A percentile compares a stretch with the other conserved stretches of the same genome.
Evolutionary conservation across 2,329 filamentous ascomycete species (phyloP).

Genomic region (Epichloe coenophiala): DNA sequence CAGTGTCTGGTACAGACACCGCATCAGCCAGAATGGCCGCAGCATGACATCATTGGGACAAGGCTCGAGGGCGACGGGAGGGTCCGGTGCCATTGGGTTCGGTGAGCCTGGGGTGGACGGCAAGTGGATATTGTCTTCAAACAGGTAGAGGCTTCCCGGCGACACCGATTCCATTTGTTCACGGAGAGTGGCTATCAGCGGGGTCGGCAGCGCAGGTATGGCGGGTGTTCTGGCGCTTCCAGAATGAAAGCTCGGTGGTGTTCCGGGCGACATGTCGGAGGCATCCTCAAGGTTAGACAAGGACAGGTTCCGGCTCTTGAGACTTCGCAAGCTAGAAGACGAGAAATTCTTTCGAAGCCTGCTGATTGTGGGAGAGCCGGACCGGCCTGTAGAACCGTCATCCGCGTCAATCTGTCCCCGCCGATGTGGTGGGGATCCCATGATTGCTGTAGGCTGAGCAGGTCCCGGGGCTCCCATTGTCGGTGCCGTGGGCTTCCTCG

Average conservation of each 20-base stretch:
- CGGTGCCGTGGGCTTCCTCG: conserved; percentile 1
- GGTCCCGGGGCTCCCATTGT: conserved; percentile 3
- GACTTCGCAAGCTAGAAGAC: conserved; percentile 54
- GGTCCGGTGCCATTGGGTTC: conserved; percentile 45
- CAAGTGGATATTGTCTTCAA: conserved; percentile 71
- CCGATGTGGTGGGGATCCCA: conserved; percentile 20
- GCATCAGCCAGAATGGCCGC: conserved; percentile 97
- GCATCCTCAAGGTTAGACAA: conserved; percentile 45
- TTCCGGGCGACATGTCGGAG: conserved; percentile 57
- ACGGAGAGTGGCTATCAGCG: conserved; percentile 48
- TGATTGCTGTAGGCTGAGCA: conserved; percentile 5
- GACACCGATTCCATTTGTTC: conserved; percentile 43
- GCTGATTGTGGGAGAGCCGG: conserved; percentile 38
- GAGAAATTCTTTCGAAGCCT: conserved; percentile 54
- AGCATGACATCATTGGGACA: conserved; percentile 81
- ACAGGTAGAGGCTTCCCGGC: conserved; percentile 62
- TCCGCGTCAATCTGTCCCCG: conserved; percentile 21
- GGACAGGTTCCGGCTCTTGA: conserved; percentile 64
- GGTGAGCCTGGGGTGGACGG: conserved; percentile 50
- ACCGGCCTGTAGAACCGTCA: conserved; percentile 26
- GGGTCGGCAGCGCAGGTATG: conserved; percentile 53
- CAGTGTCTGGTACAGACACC: conserved; percentile 83
- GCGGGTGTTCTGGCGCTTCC: conserved; percentile 33
- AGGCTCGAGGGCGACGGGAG: conserved; percentile 71
- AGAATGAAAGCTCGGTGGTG: conserved; percentile 59